Evolutionary conservation across 768 basidiomycete species (phyloP).

Genomic region (Naganishia antarctica): DNA sequence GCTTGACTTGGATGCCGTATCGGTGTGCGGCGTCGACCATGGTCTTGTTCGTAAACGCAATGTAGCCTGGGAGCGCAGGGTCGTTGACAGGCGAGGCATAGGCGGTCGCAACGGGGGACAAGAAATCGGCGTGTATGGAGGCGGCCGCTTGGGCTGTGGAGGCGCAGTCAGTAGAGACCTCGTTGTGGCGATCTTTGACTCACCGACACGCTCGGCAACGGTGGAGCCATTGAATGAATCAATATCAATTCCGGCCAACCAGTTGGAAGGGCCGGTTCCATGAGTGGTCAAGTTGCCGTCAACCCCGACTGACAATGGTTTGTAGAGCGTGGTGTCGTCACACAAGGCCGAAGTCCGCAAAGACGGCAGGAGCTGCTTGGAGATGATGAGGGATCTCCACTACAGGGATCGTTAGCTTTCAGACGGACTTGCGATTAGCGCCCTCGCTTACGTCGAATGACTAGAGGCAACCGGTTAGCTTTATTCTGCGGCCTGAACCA

Average conservation of each 20-base stretch:
- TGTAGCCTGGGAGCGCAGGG: slow-evolving; percentile 53
- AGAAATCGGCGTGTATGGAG: slow-evolving; percentile 60
- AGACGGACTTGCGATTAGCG: not conserved
- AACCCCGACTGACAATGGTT: slow-evolving; percentile 15
- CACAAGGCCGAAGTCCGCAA: slow-evolving; percentile 64
- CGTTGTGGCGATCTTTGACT: not conserved
- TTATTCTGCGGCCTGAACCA: no score
- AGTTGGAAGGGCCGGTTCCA: slow-evolving; percentile 56
- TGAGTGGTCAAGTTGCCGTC: slow-evolving; percentile 42
- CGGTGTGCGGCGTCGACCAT: slow-evolving; percentile 67
- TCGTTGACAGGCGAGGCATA: slow-evolving; percentile 51
- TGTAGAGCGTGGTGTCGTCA: slow-evolving; percentile 53
- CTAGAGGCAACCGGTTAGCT: slow-evolving; percentile 22
- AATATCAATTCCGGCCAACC: slow-evolving; percentile 66
- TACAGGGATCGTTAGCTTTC: not conserved
- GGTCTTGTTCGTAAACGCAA: slow-evolving; percentile 61
- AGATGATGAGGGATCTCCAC: slow-evolving; percentile 64
- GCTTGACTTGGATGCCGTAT: slow-evolving; percentile 62
- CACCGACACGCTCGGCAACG: slow-evolving; percentile 55
- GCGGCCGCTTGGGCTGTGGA: slow-evolving; percentile 60
- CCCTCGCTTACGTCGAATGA: slow-evolving; percentile 32
- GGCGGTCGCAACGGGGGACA: slow-evolving; percentile 60
- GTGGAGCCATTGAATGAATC: slow-evolving; percentile 63
- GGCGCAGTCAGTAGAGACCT: not conserved
- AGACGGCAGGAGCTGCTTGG: slow-evolving; percentile 57